Evolutionary conservation across 2,329 filamentous ascomycete species (phyloP), one percentile per base, ranked within the genome.

Genomic region (Aureobasidium lini): DNA sequence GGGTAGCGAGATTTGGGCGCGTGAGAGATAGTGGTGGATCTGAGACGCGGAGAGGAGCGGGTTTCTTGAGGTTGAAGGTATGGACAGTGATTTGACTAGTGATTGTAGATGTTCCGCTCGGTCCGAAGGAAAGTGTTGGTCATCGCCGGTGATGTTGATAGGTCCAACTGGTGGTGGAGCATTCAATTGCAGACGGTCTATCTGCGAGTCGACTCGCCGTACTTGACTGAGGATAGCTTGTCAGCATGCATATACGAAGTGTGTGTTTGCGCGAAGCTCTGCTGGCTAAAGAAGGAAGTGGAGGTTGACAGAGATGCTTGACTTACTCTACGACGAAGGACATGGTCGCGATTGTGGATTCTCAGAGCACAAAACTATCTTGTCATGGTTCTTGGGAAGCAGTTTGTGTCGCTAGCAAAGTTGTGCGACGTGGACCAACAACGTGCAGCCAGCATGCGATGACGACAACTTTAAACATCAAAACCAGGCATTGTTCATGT

Each of bases 181-280:
- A 4, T 71, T 75, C 47, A 84, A 75, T 65, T 84, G 81, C 57
- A 84, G 69, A 56, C 77, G 79, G 65, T 85, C 82, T 57, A 85
- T 75, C 63, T 82, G 80, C 60, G 75, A 74, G 68, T 85, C 82
- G 63, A 85, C 77, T 52, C 76, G 77, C 59, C 77, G 79, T 60
- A 84, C 73, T 66, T 83, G 81, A 69, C 81, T 83, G 62, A 61
- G 13, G 9, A 4, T 18, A 18, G 9, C 6, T n/a, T 18, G 29
- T 54, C 31, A 32, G 15, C n/a, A 36, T 53, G 10, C 7, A 10
- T 11, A 9, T 7, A 42, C 39, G 10, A 42, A n/a, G 39, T 42
- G n/a, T 2, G 39, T 16, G 50, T 44, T 15, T 44, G 8, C 29
- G n/a, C 36, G 13, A 40, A 1, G 23, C 23, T 52, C 23, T 40